Evolutionary conservation across 345 rosid genomes (phyloP), one percentile per base, ranked within the genome.

Genomic region (Arabis hirsuta): DNA sequence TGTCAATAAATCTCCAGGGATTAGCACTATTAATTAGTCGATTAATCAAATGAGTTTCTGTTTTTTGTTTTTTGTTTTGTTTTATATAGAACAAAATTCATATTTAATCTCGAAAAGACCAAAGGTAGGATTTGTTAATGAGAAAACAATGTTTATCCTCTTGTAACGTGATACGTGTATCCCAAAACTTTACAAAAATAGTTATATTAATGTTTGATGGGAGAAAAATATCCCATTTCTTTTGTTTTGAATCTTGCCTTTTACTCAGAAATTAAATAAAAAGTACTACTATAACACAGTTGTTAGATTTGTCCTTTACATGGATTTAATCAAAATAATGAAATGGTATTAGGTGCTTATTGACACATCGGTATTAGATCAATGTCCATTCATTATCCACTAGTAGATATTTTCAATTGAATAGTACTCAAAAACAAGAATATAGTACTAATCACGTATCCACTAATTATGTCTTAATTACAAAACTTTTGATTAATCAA

Each of bases 1-100:
- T 39, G 69, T 87, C 34, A 42, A 67, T 68, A 87, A 90, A 82
- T 64, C 41, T 71, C 87, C 96, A 0, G 91, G 90, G 54, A 82
- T 71, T 57, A 83, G 92, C 39, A 55, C 16, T 4, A 29, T 43
- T 66, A 20, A 66, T 53, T 67, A 51, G 7, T 32, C 16, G 2
- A 41, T 53, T 68, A 3, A 54, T 65, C 48, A 22, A 32, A 47
- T 24, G 22, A 13, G 41, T 62, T 16, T 11, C 0, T 44, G 0
- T 32, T 12, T 44, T 31, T 29, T 11, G 3, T 36, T 2, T 19
- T 56, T 29, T 6, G 27, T 19, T 29, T 16, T 39, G 6, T 12
- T 16, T 57, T 16, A 20, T 3, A 13, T 5, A 32, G 10, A 34
- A 31, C n/a, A 12, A 31, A 14, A 42, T 16, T 10, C 24, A n/a